These are phyloP conservation scores for Citrus trifoliata DNA, from an alignment of 345 rosid species.

Conservation along the genomic window DNA sequence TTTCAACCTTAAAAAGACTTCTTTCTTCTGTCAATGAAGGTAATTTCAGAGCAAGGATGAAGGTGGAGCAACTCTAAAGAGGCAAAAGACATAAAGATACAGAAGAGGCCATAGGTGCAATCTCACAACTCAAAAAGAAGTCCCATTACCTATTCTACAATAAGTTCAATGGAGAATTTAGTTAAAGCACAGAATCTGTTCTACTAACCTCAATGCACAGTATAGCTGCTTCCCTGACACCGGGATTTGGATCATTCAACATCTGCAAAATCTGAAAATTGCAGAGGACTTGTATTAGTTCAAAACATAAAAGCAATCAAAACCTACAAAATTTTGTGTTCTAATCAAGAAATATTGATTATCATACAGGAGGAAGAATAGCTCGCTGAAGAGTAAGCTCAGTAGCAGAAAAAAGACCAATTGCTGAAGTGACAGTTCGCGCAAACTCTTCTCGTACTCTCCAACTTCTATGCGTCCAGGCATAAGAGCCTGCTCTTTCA, in stretches of 20 bases:
- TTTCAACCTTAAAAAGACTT: neutral
- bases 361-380: conserved; percentile 84
- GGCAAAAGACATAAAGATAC: neutral
- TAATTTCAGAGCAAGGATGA: neutral
- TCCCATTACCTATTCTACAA: neutral
- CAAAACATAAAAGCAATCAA: neutral
- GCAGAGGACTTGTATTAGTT: conserved; percentile 5
- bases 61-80: neutral
- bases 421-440: conserved; percentile 89
- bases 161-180: neutral
- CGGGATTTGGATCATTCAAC: conserved; percentile 82
- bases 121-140: neutral
- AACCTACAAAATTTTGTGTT: neutral
- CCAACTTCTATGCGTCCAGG: conserved; percentile 97
- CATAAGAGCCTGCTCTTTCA: conserved; percentile 96
- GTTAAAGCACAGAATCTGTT: conserved; percentile 3
- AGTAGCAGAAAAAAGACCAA: conserved; percentile 84
- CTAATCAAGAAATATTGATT: conserved; percentile 7
- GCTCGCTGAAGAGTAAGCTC: conserved; percentile 98
- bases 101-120: neutral
- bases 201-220: conserved; percentile 80
- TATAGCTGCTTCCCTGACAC: conserved; percentile 92
- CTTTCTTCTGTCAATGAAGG: neutral
- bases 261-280: conserved; percentile 77
- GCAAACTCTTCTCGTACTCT: conserved; percentile 96